Evolutionary conservation across 2,329 filamentous ascomycete species (phyloP).

Genomic region (Penicillium freii): DNA sequence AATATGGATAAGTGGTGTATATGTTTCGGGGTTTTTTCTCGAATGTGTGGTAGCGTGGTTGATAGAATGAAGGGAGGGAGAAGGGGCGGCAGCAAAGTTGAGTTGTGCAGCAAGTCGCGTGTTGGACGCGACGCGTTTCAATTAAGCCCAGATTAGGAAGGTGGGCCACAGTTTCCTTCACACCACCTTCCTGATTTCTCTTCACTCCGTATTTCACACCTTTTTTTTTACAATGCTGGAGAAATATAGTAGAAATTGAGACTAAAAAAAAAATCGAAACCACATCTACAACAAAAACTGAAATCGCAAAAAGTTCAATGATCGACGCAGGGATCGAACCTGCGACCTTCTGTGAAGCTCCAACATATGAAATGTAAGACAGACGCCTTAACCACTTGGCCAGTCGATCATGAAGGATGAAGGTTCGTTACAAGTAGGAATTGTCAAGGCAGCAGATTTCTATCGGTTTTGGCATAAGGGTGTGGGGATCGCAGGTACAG

Average conservation of each 20-base stretch:
- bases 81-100: slow-evolving; percentile 13
- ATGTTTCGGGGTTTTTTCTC: background rate
- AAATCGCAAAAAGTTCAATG: background rate
- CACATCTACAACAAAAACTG: background rate
- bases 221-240: no score
- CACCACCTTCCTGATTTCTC: background rate
- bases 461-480: no score
- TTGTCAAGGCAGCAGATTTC: no score
- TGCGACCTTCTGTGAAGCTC: slow-evolving; percentile 7
- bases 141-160: slow-evolving; percentile 36
- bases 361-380: slow-evolving; percentile 9
- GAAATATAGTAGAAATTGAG: no score
- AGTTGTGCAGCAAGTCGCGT: slow-evolving; percentile 12
- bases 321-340: slow-evolving; percentile 9
- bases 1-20: background rate
- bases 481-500: no score
- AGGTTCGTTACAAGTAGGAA: background rate
- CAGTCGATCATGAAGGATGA: slow-evolving; percentile 3
- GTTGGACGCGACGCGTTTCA: slow-evolving; percentile 29
- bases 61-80: slow-evolving; percentile 19
- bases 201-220: no score
- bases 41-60: slow-evolving; percentile 7
- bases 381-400: slow-evolving; percentile 11
- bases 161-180: background rate
- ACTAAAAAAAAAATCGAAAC: background rate